Evolutionary conservation across 2,329 filamentous ascomycete species (phyloP), one percentile per base, ranked within the genome.

Genomic region (Blastomyces gilchristii): DNA sequence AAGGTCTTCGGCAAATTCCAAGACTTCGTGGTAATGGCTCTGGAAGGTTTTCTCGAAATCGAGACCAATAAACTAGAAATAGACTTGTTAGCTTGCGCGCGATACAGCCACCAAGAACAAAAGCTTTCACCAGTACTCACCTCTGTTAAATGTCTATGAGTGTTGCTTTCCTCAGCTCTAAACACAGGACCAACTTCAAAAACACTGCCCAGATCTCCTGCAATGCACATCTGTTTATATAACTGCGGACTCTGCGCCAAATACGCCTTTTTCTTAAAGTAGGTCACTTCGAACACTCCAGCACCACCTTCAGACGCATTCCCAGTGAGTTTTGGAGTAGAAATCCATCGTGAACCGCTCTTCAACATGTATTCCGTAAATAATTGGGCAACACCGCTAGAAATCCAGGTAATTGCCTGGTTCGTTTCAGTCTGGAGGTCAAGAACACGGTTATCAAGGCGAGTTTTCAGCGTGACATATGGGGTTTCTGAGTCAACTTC

Each of bases 391-490:
- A 89, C 85, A 63, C 83, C 85, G 71, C 81, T 81, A 67, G 85
- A 87, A 71, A 87, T 85, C 71, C 81, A 76, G 81, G 93, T 93
- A 71, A 91, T 91, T 64, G 92, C 91, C 74, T 95, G 90, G 78
- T 94, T 95, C 66, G 95, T 88, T 66, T 91, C 90, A 0, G 91
- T 90, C 63, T 94, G 87, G 73, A 97, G 89, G 79, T 97, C 92
- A 79, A 99, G 89, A 61, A 90, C 90, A 65, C 90, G 87, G 82
- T 97, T 96, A 81, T 96, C 89, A 60, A 97, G 84, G 69, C 93
- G 87, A 1, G 91, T 95, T 72, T 87, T 85, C 75, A 97, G 85
- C 65, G 85, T 88, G 39, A 95, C 92, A 61, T 89, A 83, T 0
- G 92, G 90, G 59, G 80, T 73, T 39, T 80, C 79, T 11, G 80